phyloP scores from a whole-genome alignment of 2,329 filamentous ascomycete genomes.

The Chlorencoelia australis region DNA sequence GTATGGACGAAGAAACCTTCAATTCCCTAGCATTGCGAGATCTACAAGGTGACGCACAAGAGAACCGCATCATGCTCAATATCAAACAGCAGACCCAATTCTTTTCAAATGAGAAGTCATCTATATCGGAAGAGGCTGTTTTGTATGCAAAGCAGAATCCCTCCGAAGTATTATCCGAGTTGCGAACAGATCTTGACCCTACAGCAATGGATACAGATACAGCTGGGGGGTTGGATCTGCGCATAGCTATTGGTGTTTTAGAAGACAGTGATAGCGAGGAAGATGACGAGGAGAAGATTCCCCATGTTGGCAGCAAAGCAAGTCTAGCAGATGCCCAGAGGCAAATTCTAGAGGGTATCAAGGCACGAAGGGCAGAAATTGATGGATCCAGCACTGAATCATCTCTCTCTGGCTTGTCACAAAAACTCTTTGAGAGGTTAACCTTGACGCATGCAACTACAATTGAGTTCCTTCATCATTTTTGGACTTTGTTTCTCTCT shows the following conservation, averaged over 20 bases:
- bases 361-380: slow-evolving; percentile 49
- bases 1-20: slow-evolving; percentile 63
- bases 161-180: slow-evolving; percentile 50
- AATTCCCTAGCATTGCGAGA: slow-evolving; percentile 70
- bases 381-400: slow-evolving; percentile 32
- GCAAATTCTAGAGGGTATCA: slow-evolving; percentile 56
- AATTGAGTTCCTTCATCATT: slow-evolving; percentile 92
- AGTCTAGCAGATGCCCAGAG: slow-evolving; percentile 54
- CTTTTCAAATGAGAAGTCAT: slow-evolving; percentile 50
- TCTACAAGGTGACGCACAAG: slow-evolving; percentile 61
- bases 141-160: slow-evolving; percentile 61
- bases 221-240: slow-evolving; percentile 47
- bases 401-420: slow-evolving; percentile 34
- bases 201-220: slow-evolving; percentile 36
- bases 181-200: slow-evolving; percentile 51
- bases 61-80: slow-evolving; percentile 72
- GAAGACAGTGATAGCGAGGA: slow-evolving; percentile 62
- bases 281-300: slow-evolving; percentile 40
- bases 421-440: slow-evolving; percentile 48
- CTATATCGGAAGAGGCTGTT: slow-evolving; percentile 30
- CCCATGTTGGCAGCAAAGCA: slow-evolving; percentile 59
- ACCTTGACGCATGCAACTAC: slow-evolving; percentile 81
- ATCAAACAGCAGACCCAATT: slow-evolving; percentile 81
- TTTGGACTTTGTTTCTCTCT: slow-evolving; percentile 87
- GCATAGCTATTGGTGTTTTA: slow-evolving; percentile 54